These are phyloP conservation scores for Castanea mollissima DNA, from an alignment of 306 rosid genomes.

Conservation along the genomic window DNA sequence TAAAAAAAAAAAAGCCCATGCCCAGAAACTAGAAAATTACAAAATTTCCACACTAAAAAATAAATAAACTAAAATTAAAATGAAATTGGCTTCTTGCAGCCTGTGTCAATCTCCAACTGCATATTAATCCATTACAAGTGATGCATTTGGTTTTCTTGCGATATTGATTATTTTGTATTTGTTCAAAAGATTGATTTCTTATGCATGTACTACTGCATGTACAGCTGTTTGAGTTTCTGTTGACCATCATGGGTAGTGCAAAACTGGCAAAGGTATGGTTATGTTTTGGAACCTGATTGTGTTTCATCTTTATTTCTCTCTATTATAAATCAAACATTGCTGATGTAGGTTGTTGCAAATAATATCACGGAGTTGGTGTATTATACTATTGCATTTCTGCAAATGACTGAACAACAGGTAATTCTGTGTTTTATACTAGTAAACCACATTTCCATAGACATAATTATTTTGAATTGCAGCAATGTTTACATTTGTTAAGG, in stretches of 20 bases:
- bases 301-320: conserved; percentile 17
- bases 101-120: no score
- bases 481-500: conserved; percentile 3
- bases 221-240: conserved; percentile 90
- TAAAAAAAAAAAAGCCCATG: no score
- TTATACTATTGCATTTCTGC: conserved; percentile 87
- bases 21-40: no score
- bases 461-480: not conserved
- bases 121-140: no score
- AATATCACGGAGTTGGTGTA: conserved; percentile 80
- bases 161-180: not conserved
- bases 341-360: conserved; percentile 50
- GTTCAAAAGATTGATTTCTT: conserved; percentile 1
- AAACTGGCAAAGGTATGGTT: conserved; percentile 65
- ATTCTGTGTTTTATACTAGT: not conserved
- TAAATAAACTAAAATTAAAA: no score
- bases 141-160: no score
- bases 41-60: no score
- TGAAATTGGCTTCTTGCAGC: no score
- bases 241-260: conserved; percentile 72
- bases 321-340: conserved; percentile 1
- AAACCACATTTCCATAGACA: not conserved
- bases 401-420: conserved; percentile 90
- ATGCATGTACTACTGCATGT: conserved; percentile 21
- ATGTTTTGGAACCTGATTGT: conserved; percentile 11